Evolutionary conservation across 768 basidiomycete species (phyloP).

Genomic region (Rhizopogon vinicolor): DNA sequence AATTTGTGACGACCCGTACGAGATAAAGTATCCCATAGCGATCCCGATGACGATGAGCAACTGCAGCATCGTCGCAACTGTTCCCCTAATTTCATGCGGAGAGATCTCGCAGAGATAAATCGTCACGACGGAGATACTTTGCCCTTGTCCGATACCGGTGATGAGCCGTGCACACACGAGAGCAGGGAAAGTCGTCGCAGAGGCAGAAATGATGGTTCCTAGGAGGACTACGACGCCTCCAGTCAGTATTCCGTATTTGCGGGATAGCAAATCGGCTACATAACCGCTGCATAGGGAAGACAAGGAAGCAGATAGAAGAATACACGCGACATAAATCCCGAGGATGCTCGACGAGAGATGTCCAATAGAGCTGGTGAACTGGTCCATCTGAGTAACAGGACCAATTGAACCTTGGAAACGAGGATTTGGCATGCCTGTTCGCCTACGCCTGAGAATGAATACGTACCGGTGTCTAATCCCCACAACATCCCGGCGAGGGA

Average conservation of each 20-base stretch:
- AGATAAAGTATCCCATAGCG: conserved; percentile 27
- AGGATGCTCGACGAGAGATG: conserved; percentile 31
- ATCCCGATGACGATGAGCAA: conserved; percentile 41
- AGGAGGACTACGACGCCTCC: conserved; percentile 38
- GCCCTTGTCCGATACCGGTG: conserved; percentile 42
- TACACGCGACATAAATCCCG: conserved; percentile 39
- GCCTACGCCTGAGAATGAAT: neutral
- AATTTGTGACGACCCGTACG: conserved; percentile 20
- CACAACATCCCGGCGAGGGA: conserved; percentile 26
- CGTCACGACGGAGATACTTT: conserved; percentile 39
- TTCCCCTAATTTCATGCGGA: conserved; percentile 36
- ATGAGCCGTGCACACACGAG: conserved; percentile 42
- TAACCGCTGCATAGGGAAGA: conserved; percentile 37
- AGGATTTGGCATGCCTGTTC: neutral
- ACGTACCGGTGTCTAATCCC: conserved; percentile 27
- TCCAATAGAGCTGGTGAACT: conserved; percentile 36
- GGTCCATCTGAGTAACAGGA: conserved; percentile 42
- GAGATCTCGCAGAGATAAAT: conserved; percentile 38
- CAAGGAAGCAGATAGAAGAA: conserved; percentile 37
- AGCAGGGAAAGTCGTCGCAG: conserved; percentile 28
- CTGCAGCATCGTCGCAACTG: conserved; percentile 36
- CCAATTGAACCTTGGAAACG: conserved; percentile 31
- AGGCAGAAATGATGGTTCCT: conserved; percentile 36
- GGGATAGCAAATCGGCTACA: conserved; percentile 41
- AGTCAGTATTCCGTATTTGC: conserved; percentile 39